Conservation (phyloP, 495 filamentous ascomycete genomes). For the Daldinia grandis region DNA sequence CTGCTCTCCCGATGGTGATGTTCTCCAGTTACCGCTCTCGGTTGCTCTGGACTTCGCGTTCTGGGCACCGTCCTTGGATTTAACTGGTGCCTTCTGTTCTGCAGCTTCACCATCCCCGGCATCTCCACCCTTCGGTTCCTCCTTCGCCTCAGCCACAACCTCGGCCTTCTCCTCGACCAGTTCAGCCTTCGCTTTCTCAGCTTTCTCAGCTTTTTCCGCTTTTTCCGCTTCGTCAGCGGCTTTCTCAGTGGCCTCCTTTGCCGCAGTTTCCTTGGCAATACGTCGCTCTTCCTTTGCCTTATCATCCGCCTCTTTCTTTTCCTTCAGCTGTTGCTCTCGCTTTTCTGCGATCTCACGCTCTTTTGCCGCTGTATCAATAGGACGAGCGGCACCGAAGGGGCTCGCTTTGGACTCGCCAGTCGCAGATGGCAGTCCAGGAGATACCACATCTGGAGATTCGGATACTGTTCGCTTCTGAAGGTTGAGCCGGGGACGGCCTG, state of each 20-base stretch:
- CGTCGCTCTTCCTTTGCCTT: constrained; percentile 80
- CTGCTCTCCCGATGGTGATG: constrained; percentile 52
- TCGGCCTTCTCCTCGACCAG: constrained; percentile 40
- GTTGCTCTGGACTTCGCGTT: constrained; percentile 52
- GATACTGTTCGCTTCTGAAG: constrained; percentile 88
- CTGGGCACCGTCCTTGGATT: constrained; percentile 33
- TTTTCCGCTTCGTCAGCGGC: constrained; percentile 61
- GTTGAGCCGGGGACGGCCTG: constrained; percentile 78
- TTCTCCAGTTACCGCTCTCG: constrained; percentile 63
- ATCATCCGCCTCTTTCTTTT: constrained; percentile 89
- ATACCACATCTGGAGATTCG: constrained; percentile 65
- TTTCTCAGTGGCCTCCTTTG: constrained; percentile 67
- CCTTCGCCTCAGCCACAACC: constrained; percentile 35
- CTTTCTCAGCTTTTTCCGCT: constrained; percentile 56
- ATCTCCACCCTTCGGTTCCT: constrained; percentile 40
- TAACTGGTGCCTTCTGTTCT: constrained; percentile 48
- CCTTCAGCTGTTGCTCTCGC: constrained; percentile 72
- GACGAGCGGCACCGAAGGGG: constrained; percentile 89
- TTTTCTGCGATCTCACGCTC: constrained; percentile 92
- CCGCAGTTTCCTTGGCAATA: constrained; percentile 68
- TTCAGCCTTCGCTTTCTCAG: constrained; percentile 54
- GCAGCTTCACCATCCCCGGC: constrained; percentile 37
- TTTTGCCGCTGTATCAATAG: constrained; percentile 86
- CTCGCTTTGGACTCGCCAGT: constrained; percentile 77
- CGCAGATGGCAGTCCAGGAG: constrained; percentile 55